Evolutionary conservation across 2,329 filamentous ascomycete genomes (phyloP), one percentile per base, ranked within the genome.

Genomic region (Nectriaceae sp.): DNA sequence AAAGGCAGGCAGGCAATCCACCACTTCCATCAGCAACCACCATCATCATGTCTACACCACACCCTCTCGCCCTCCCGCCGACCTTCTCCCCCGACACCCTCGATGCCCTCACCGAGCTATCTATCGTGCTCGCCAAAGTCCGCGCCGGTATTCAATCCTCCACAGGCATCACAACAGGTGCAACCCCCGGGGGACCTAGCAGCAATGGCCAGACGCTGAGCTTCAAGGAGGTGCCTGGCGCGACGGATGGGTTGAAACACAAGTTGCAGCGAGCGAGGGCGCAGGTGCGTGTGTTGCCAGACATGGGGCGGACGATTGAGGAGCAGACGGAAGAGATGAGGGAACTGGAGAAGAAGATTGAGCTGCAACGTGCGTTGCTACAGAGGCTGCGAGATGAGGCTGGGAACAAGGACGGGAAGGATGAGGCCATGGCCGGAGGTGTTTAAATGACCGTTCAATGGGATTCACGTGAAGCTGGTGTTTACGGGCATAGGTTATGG

Each of bases 41-140:
- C 38, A 22, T 43, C 47, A 54, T 44, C 40, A 63, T 63, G 60
- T 40, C 60, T 45, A 52, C 64, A 64, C 71, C 72, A 39, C 75
- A 71, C 63, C 74, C 71, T 19, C 75, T 79, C 63, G 73, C 75
- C 54, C 73, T 82, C 49, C 79, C 86, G 24, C 72, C 80, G 3
- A 83, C 87, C 47, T 87, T 94, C 53, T 82, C 89, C 42, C 88
- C 92, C 21, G 87, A 92, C 69, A 84, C 84, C 42, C 90, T 97
- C 73, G 92, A 96, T 74, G 83, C 90, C 59, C 81, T 96, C 45
- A 90, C 91, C 21, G 84, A 91, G 63, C 83, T 97, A 45, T 86
- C 90, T 63, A 79, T 84, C 50, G 83, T 96, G 57, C 83, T 97
- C 52, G 77, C 84, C 56, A 88, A 89, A 42, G 80, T 97, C 16